Base-by-base conservation (phyloP, 768 basidiomycete species). In the Xerocomellus intermedius region DNA sequence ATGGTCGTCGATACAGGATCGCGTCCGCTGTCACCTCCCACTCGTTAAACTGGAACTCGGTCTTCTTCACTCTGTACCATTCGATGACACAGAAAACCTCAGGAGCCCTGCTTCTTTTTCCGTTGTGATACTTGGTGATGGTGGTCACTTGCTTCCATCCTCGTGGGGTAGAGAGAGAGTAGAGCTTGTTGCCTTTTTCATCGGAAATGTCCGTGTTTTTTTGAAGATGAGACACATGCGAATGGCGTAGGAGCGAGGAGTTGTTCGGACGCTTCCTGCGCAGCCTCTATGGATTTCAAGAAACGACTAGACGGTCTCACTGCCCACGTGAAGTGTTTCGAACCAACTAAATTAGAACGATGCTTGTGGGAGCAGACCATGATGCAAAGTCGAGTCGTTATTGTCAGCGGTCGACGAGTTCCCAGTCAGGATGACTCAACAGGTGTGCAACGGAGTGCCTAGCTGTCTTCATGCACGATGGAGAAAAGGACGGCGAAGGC, bases 21-120 rank as follows among this genome's bases (percentile, higher is more conserved):
- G 14, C 44, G 13, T 55, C 56, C 17, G 64, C 59, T 22, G 61
- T 28, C 2, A 67, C 41, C 38, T 68, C 68, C 14, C 60, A 48
- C 8, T 60, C 61, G 2, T 60, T 64, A 36, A 70, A 70, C 8
- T 50, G 56, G 14, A 76, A 58, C 14, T 58, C 59, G 8, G 69
- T 64, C 9, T 69, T 62, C 45, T 59, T 59, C 19, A 69, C 13
- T 5, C 48, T 44, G 12, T 64, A 63, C 65, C 69, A 71, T 39
- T 73, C 66, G 17, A 75, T 69, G 42, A 64, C 57, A 6, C 65
- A 72, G 14, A 74, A 50, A 7, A 56, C 55, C 6, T 61, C 60
- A 26, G 54, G 33, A 2, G 8, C 14, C 36, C 41, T 37, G 9
- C 14, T 52, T 8, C 46, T 24, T 21, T 1, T 42, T 24, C 50